Conservation (phyloP, 1,284 basidiomycete species). For the Dichomitus squalens region DNA sequence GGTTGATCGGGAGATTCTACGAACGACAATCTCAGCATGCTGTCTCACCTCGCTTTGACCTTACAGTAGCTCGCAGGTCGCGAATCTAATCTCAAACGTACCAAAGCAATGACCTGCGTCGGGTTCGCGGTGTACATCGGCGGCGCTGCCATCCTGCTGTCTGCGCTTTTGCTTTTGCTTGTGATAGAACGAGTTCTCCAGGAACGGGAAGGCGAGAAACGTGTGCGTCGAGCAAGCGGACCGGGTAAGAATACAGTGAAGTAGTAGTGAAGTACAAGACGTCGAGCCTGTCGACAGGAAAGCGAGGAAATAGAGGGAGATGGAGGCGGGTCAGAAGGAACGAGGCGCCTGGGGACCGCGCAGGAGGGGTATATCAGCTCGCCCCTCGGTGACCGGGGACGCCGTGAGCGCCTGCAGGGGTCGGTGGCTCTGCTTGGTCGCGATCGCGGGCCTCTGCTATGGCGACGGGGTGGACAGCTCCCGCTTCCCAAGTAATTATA, state of each 20-base stretch:
- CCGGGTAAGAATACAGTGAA: slow-evolving; percentile 22
- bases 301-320: slow-evolving; percentile 14
- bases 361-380: slow-evolving; percentile 8
- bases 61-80: not conserved
- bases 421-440: slow-evolving; percentile 10
- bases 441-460: not conserved
- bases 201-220: slow-evolving; percentile 15
- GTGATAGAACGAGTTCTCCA: slow-evolving; percentile 15
- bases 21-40: not conserved
- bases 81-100: slow-evolving; percentile 2
- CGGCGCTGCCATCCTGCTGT: slow-evolving; percentile 21
- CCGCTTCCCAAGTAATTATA: no score
- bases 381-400: no score
- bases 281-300: slow-evolving; percentile 38
- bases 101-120: slow-evolving; percentile 21
- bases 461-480: slow-evolving; percentile 12
- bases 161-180: slow-evolving; percentile 6
- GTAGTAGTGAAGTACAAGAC: slow-evolving; percentile 18
- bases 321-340: slow-evolving; percentile 8
- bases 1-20: slow-evolving; percentile 29
- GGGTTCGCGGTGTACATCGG: slow-evolving; percentile 12
- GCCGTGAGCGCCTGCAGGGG: not conserved
- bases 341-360: slow-evolving; percentile 1
- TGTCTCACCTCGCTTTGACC: not conserved
- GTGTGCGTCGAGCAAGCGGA: slow-evolving; percentile 22